A percentile compares a stretch with the other conserved stretches of the same genome.
These are phyloP conservation scores for Adenanthera pavonina DNA, from an alignment of 306 rosid species.

Conservation along the genomic window DNA sequence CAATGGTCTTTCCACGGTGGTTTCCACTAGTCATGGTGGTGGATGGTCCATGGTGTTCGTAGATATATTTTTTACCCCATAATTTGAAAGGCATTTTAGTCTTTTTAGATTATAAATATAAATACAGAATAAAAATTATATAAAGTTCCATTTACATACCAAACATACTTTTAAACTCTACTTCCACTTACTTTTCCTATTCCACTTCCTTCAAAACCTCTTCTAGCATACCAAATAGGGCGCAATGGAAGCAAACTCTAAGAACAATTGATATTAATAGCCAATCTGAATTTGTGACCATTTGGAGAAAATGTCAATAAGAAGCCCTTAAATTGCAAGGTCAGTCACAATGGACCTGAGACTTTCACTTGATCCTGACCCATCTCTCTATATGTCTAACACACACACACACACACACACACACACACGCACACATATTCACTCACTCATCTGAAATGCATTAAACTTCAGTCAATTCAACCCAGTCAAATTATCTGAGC, in stretches of 20 bases:
- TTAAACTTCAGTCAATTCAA: not conserved
- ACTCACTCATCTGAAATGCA: not conserved
- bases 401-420: not conserved
- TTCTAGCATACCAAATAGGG: too few species aligned
- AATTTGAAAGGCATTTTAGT: too few species aligned
- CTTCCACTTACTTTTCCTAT: too few species aligned
- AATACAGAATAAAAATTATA: too few species aligned
- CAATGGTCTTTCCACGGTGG: too few species aligned
- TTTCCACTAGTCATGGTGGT: too few species aligned
- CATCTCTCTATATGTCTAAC: not conserved
- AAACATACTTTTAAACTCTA: too few species aligned
- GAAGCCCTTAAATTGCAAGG: not conserved
- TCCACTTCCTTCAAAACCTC: too few species aligned
- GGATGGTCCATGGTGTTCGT: too few species aligned
- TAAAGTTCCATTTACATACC: too few species aligned
- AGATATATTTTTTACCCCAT: too few species aligned
- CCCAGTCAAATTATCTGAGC: not conserved
- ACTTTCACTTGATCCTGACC: not conserved
- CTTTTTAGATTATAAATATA: too few species aligned
- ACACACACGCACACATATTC: not conserved
- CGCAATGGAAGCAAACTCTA: not conserved
- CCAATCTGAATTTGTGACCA: constrained; percentile 6
- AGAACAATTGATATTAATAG: not conserved
- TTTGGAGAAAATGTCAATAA: not conserved
- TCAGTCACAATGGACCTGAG: not conserved